Conservation (phyloP, 495 filamentous ascomycete species). For the Lasiosphaeris hirsuta region DNA sequence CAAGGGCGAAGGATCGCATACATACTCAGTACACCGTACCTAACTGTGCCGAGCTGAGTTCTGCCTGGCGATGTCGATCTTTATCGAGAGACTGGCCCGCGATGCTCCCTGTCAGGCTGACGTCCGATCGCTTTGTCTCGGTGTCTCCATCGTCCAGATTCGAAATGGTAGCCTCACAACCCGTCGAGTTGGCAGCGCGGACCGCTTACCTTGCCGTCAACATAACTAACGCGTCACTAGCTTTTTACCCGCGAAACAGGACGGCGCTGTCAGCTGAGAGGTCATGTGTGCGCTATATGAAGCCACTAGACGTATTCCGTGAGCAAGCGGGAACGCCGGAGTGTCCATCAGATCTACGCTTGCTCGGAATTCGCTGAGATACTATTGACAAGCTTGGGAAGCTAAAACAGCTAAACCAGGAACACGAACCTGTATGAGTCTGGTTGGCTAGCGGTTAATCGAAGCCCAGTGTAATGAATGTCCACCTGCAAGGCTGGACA, state of each 20-base stretch:
- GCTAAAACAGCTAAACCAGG: background rate
- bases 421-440: too few relatives aligned
- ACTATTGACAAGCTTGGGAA: background rate
- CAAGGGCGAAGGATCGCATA: too few relatives aligned
- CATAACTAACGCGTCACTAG: constrained; percentile 2
- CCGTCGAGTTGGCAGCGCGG: too few relatives aligned
- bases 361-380: background rate
- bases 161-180: background rate
- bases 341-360: background rate
- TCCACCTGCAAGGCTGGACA: too few relatives aligned
- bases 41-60: too few relatives aligned
- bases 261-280: constrained; percentile 9
- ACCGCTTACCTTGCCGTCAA: background rate
- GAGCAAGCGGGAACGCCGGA: constrained; percentile 8
- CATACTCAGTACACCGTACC: too few relatives aligned
- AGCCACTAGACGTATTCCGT: background rate
- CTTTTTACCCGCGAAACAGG: background rate
- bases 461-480: too few relatives aligned
- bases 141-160: background rate
- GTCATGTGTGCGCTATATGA: background rate
- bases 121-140: background rate
- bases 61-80: too few relatives aligned
- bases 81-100: background rate
- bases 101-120: constrained; percentile 4
- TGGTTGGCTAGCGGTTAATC: too few relatives aligned